These are phyloP conservation scores for Euphrasia confusa DNA, from an alignment of 257 asterid species.

Conservation along the genomic window DNA sequence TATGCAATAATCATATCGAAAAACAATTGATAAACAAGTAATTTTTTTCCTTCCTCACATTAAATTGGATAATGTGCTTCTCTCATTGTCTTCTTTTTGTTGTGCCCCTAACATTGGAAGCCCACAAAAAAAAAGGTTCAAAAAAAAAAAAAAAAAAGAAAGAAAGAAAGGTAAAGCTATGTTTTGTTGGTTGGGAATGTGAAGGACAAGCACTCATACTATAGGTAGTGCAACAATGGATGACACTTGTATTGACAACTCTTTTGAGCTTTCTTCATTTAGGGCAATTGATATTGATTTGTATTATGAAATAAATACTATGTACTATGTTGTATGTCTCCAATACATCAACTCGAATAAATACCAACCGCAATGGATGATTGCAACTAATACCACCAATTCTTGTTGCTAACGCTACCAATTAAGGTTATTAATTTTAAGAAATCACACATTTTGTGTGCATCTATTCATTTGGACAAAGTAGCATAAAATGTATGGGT, in stretches of 20 bases:
- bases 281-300: conserved; percentile 15
- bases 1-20: too few relatives aligned
- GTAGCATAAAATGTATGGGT: not conserved
- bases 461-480: not conserved
- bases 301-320: not conserved
- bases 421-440: not conserved
- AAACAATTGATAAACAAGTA: not conserved
- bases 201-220: conserved; percentile 26
- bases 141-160: too few relatives aligned
- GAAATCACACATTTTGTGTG: not conserved
- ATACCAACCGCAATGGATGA: not conserved
- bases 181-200: conserved; percentile 37
- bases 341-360: not conserved
- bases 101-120: conserved; percentile 26
- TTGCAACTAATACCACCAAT: conserved; percentile 2
- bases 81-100: conserved; percentile 2
- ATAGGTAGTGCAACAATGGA: conserved; percentile 34
- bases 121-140: conserved; percentile 24
- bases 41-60: too few relatives aligned
- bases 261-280: conserved; percentile 18
- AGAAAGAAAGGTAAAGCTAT: conserved; percentile 17
- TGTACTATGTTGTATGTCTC: conserved; percentile 15
- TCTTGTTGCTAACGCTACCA: conserved; percentile 22
- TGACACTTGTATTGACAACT: conserved; percentile 10
- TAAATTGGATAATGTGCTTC: conserved; percentile 40